phyloP scores from a whole-genome alignment of 2,329 filamentous ascomycete species.

The Botrytis medusae region DNA sequence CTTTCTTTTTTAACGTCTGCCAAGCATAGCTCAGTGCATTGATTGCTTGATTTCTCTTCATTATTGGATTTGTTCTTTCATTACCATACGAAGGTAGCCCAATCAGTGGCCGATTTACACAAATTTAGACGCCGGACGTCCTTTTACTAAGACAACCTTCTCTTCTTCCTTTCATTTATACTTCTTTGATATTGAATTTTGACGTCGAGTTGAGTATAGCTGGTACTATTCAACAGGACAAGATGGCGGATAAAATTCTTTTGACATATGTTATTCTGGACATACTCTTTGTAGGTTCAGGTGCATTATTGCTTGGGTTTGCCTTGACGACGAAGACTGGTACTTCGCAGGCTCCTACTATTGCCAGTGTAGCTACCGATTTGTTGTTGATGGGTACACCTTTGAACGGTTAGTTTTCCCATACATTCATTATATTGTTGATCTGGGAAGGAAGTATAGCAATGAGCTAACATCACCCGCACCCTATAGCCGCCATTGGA shows the following conservation, averaged over 20 bases:
- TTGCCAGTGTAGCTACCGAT: conserved; percentile 51
- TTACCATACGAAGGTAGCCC: neutral
- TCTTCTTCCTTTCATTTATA: neutral
- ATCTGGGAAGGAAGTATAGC: neutral
- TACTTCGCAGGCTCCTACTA: conserved; percentile 44
- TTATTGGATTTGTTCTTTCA: neutral
- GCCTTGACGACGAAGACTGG: conserved; percentile 50
- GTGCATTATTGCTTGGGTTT: conserved; percentile 52
- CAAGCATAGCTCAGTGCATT: conserved; percentile 4
- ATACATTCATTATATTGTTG: neutral
- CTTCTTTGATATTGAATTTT: neutral
- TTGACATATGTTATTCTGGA: conserved; percentile 52
- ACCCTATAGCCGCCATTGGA: conserved; percentile 59
- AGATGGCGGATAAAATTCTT: conserved; percentile 52
- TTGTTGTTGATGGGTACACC: conserved; percentile 54
- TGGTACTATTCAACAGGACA: conserved; percentile 33
- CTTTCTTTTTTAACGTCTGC: neutral
- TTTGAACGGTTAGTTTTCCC: conserved; percentile 48
- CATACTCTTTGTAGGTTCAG: conserved; percentile 52
- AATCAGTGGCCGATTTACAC: neutral
- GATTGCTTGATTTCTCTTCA: neutral
- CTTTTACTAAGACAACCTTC: conserved; percentile 18
- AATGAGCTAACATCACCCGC: conserved; percentile 28
- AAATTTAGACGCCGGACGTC: conserved; percentile 39
- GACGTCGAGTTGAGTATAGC: conserved; percentile 9